A percentile compares a stretch with the other conserved stretches of the same genome.
Conservation (phyloP, 1,284 basidiomycete genomes). For the Tylopilus orsonianus region DNA sequence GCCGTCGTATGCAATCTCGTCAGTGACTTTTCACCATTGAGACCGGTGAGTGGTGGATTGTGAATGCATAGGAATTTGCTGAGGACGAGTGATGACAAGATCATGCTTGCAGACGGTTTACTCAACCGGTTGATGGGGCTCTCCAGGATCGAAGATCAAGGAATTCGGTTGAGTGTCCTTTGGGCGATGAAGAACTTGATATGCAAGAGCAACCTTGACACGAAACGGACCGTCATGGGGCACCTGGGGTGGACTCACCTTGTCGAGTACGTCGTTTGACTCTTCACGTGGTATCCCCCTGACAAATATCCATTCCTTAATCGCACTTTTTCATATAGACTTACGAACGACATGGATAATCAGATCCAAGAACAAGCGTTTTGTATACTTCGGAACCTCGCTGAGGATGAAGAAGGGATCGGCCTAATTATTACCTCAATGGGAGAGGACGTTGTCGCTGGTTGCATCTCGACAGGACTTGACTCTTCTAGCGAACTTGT, state of each 20-base stretch:
- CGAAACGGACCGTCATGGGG: conserved; percentile 65
- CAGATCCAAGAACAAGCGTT: conserved; percentile 68
- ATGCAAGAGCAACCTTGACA: conserved; percentile 55
- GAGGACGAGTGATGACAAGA: conserved; percentile 8
- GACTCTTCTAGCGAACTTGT: conserved; percentile 51
- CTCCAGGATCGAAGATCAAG: conserved; percentile 50
- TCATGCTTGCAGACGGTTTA: conserved; percentile 60
- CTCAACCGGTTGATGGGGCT: conserved; percentile 63
- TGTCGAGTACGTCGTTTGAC: conserved; percentile 41
- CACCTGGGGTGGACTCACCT: conserved; percentile 63
- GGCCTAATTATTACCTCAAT: conserved; percentile 56
- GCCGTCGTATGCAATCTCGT: conserved; percentile 83
- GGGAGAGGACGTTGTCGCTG: conserved; percentile 44
- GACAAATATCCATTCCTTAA: neutral
- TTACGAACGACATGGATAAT: conserved; percentile 48
- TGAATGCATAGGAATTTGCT: neutral
- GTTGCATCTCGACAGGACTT: conserved; percentile 45
- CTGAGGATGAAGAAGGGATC: conserved; percentile 61
- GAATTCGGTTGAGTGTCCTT: conserved; percentile 64
- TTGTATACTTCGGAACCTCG: conserved; percentile 61
- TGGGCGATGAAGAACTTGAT: conserved; percentile 84
- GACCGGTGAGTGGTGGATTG: conserved; percentile 47
- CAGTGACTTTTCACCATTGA: conserved; percentile 82
- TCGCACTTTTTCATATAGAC: conserved; percentile 32
- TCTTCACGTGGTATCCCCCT: neutral